Base-by-base conservation (phyloP, 2,329 filamentous ascomycete genomes). In the Blastomyces percursus region DNA sequence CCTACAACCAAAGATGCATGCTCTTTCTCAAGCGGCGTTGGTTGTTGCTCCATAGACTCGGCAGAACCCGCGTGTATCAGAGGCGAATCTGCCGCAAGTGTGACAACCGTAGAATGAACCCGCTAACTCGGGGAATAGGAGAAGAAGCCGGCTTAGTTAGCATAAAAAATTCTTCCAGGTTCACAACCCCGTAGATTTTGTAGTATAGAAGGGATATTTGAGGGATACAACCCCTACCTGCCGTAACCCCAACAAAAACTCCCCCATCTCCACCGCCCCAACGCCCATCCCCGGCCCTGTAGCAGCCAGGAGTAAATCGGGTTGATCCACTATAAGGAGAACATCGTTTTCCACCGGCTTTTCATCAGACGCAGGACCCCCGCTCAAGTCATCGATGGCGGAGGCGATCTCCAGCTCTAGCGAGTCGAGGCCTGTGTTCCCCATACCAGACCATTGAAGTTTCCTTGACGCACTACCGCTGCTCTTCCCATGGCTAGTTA, bases 71-170 rank as follows among this genome's bases (percentile, higher is more conserved):
- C 75, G 61, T 82, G 81, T 60, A 92, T 76, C 38, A 96, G 80
- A 1, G 92, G 86, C 1, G 83, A 79, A 71, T 94, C 91, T 30
- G 90, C 88, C n/a, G 88, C 81, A 32, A 89, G 71, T 0, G 87
- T 84, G 51, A 94, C 68, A 21, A 94, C 74, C 2, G 85, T 84
- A 61, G 86, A 80, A 75, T 91, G 80, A 5, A 86, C 83, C 66
- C 80, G 76, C 84, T 88, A 50, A 50, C 61, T 38, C 48, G 21
- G 24, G 4, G 6, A 56, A 56, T 12, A 3, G 19, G n/a, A 35
- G 12, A 55, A 35, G 32, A 30, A 14, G n/a, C 14, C 14, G 9
- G 21, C 6, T 56, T 16, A 40, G 16, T 56, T 38, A 56, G 38
- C 9, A 32, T 32, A 35, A 16, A 9, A 11, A 21, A n/a, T 19